Base-by-base conservation (phyloP, 345 rosid species). In the Salix arbutifolia region DNA sequence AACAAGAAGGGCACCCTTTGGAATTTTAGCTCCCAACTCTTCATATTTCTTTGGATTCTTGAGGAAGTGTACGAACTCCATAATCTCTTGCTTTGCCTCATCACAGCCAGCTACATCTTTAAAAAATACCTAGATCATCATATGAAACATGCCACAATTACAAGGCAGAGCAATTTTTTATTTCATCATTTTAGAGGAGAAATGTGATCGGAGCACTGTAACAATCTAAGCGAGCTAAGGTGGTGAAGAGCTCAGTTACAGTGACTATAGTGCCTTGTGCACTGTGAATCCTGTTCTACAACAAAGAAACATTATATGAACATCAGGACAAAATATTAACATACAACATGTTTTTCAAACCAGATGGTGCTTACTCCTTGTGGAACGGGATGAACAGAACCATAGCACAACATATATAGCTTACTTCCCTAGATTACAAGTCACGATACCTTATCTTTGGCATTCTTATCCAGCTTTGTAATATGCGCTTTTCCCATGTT, bases 71-170 rank as follows among this genome's bases (percentile, higher is more conserved):
- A 96, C 99, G 78, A 96, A 92, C 81, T 92, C 99, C 97, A 96
- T 93, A 64, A 93, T 91, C 81, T 96, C 99, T 86, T 91, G 97
- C 78, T 96, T 96, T 26, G 99, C 98, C 84, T 96, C 99, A 26
- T 96, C 99, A 69, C 99, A 96, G 25, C 99, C 99, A 70, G 97
- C 99, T 25, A 96, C 99, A 75, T 93, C 99, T 84, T 92, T 96
- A 73, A 96, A 93, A 76, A 81, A 90, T 37, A 93, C 89, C 97
- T 94, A 79, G 16, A 38, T 4, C 37, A 70, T 74, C 75, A 73
- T 77, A 76, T 46, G 31, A 80, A 66, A 26, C 67, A 66, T 67
- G 18, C 42, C 53, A 53, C 44, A 13, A 35, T 70, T 40, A 52
- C 40, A 23, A 19, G 6, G 48, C 42, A 56, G 35, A 30, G 23